Conservation (phyloP, 129 eudicot genomes). For the Kitagawia praeruptora region DNA sequence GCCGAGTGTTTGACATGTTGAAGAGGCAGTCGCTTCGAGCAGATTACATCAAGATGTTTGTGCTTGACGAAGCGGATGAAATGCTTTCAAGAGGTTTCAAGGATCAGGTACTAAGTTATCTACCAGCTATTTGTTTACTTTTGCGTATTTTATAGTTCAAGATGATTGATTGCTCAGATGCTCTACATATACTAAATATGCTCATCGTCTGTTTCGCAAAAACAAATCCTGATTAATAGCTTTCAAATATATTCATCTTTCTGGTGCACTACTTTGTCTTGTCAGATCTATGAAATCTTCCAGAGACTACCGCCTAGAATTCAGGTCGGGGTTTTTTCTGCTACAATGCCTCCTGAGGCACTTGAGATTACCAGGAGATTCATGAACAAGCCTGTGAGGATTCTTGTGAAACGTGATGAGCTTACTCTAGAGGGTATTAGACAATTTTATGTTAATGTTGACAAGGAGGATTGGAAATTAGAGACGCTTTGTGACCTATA, state of each 20-base stretch:
- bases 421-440: slow-evolving; percentile 14
- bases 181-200: no score
- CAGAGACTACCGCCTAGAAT: slow-evolving; percentile 33
- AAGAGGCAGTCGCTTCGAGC: slow-evolving; percentile 20
- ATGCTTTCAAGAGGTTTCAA: slow-evolving; percentile 32
- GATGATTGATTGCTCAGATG: no score
- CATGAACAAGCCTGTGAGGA: slow-evolving; percentile 25
- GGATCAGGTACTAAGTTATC: slow-evolving; percentile 20
- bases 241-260: not conserved
- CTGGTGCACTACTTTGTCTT: not conserved
- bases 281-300: slow-evolving; percentile 33
- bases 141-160: not conserved
- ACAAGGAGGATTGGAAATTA: not conserved
- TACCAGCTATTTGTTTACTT: not conserved
- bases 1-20: slow-evolving; percentile 32
- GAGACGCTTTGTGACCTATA: slow-evolving; percentile 2
- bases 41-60: slow-evolving; percentile 28
- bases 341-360: slow-evolving; percentile 43
- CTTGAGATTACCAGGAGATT: slow-evolving; percentile 33
- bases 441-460: slow-evolving; percentile 3
- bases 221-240: not conserved
- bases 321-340: slow-evolving; percentile 39
- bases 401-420: slow-evolving; percentile 19
- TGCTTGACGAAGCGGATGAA: slow-evolving; percentile 32
- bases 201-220: no score